A percentile compares a stretch with the other conserved stretches of the same genome.
phyloP scores from a whole-genome alignment of 140 eudicot genomes.

The Ambrosia hybrid region DNA sequence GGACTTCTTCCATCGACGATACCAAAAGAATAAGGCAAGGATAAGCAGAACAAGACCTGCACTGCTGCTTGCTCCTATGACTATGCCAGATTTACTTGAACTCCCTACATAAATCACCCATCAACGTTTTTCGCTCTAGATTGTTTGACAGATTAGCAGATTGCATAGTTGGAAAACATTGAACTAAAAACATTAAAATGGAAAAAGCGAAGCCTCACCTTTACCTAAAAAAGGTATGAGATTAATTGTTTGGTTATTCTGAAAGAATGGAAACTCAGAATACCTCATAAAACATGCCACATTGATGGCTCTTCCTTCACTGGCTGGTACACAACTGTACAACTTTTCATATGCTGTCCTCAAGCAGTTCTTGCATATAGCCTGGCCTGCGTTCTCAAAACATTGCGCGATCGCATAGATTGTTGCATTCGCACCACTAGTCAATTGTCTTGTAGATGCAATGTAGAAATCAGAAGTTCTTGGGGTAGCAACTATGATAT shows the following conservation, averaged over 20 bases:
- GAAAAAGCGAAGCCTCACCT: conserved; percentile 32
- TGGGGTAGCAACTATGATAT: conserved; percentile 49
- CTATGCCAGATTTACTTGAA: conserved; percentile 37
- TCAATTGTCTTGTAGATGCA: conserved; percentile 36
- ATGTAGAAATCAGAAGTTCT: conserved; percentile 45
- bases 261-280: conserved; percentile 29
- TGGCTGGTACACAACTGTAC: conserved; percentile 34
- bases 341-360: conserved; percentile 33
- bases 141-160: too few relatives aligned
- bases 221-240: conserved; percentile 37
- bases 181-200: background rate
- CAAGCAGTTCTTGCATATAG: conserved; percentile 47
- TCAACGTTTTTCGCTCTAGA: background rate
- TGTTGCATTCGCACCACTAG: conserved; percentile 21
- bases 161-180: too few relatives aligned
- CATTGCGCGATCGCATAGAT: conserved; percentile 56
- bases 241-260: conserved; percentile 28
- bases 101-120: conserved; percentile 27
- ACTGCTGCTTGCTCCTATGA: conserved; percentile 47
- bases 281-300: conserved; percentile 36
- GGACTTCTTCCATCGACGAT: conserved; percentile 27
- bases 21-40: conserved; percentile 25
- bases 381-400: conserved; percentile 35
- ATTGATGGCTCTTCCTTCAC: conserved; percentile 46
- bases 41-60: conserved; percentile 33